Evolutionary conservation across 2,329 filamentous ascomycete genomes (phyloP), one percentile per base, ranked within the genome.

Genomic region (Nemania serpens): DNA sequence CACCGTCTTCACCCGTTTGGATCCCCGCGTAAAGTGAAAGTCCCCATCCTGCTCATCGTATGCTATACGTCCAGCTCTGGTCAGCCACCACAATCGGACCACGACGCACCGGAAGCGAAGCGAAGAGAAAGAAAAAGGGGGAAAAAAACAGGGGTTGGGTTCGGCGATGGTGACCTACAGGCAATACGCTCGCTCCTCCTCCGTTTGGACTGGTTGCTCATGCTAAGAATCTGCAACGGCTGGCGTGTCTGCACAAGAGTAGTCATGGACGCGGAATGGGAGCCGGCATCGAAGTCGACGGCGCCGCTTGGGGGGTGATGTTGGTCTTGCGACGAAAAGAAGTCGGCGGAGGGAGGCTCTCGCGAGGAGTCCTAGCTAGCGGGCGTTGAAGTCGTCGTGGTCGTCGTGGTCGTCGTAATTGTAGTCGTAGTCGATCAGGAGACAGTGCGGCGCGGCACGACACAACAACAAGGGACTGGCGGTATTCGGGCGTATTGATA

Each of bases 11-110:
- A 82, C 81, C 70, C 84, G 78, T 71, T 90, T 90, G 11, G 87
- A 80, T 63, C 83, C 87, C 67, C 90, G 85, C 65, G 88, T 86
- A 73, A 93, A 93, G 59, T 86, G 81, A 69, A 93, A 93, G 64
- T 91, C 91, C 69, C 90, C 90, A 78, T 91, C 88, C 70, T 90
- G 84, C 74, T 93, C 90, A 69, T 91, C 88, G 69, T 88, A 89
- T 63, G 77, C 78, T 78, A 64, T 54, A 53, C 54, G 25, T 49
- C 41, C 33, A 46, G 39, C 41, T 15, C 29, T 18, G 58, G 55
- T 71, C 55, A 69, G 68, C 50, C 11, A 20, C 59, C 50, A 41
- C 36, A 18, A 15, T 41, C 15, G 2, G 25, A 42, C 57, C 63
- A 48, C 67, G 61, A 49, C 22, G 51, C 39, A 29, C 22, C n/a